phyloP scores from a whole-genome alignment of 1,139 yeast species.

The Blastobotrys raffinosifermentans region DNA sequence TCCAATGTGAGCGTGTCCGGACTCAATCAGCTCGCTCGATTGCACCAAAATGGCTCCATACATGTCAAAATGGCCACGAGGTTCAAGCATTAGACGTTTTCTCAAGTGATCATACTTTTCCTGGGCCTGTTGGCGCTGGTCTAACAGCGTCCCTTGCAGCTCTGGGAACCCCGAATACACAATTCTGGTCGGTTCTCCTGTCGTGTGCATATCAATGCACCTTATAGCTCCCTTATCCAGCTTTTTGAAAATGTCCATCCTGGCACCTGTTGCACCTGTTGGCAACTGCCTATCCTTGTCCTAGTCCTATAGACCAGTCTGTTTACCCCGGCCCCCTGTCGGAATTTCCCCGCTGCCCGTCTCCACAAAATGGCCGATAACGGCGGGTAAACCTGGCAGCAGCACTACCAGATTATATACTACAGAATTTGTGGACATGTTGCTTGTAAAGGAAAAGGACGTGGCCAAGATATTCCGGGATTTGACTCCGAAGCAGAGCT shows the following conservation, averaged over 20 bases:
- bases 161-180: constrained; percentile 3
- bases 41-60: constrained; percentile 4
- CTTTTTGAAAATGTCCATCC: constrained; percentile 1
- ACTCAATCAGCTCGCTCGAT: constrained; percentile 1
- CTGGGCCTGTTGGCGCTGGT: constrained; percentile 4
- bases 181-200: constrained; percentile 5
- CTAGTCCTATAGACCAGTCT: constrained; percentile 2
- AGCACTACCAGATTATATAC: too few species aligned
- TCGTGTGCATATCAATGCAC: constrained; percentile 6
- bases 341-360: not conserved
- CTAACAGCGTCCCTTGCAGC: constrained; percentile 3
- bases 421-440: not conserved
- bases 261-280: too few species aligned
- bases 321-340: not conserved
- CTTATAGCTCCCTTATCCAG: constrained; percentile 1
- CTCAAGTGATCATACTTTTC: constrained; percentile 2
- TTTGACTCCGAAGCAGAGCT: constrained; percentile 1
- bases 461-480: constrained; percentile 3
- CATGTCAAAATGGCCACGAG: constrained; percentile 4
- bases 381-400: too few species aligned
- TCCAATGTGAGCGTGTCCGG: constrained; percentile 4
- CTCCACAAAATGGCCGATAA: constrained; percentile 1
- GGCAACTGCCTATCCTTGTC: too few species aligned
- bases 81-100: constrained; percentile 2
- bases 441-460: constrained; percentile 1